phyloP scores from a whole-genome alignment of 1,284 basidiomycete species.

The Apiotrichum siamense region DNA sequence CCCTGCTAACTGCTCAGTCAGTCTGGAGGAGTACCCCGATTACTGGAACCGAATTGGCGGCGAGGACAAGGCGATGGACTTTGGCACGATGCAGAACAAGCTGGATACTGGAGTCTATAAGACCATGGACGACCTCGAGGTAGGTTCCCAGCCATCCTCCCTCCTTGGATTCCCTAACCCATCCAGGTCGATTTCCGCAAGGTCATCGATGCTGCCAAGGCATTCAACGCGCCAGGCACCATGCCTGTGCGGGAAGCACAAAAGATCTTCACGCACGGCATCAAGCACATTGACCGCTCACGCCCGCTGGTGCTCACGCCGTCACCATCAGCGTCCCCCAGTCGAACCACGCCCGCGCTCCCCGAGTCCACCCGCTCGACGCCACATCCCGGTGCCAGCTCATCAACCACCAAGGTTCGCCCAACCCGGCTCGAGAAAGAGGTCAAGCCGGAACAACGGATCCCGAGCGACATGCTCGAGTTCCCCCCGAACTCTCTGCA shows the following conservation, averaged over 20 bases:
- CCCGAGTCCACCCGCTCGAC: slow-evolving; percentile 13
- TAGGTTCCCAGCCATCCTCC: slow-evolving; percentile 9
- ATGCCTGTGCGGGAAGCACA: slow-evolving; percentile 37
- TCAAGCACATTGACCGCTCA: slow-evolving; percentile 42
- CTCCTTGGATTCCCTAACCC: neutral
- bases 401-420: neutral
- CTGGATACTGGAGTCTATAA: slow-evolving; percentile 37
- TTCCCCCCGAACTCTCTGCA: slow-evolving; percentile 38
- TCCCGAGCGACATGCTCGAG: slow-evolving; percentile 43
- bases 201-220: slow-evolving; percentile 38
- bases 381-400: neutral
- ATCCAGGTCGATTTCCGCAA: slow-evolving; percentile 35
- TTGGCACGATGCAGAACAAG: slow-evolving; percentile 46
- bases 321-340: slow-evolving; percentile 30
- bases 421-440: slow-evolving; percentile 1
- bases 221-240: slow-evolving; percentile 40
- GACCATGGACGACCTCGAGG: slow-evolving; percentile 39
- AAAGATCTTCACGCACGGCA: slow-evolving; percentile 33
- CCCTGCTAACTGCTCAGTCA: slow-evolving; percentile 20
- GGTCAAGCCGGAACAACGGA: slow-evolving; percentile 24
- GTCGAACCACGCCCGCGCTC: neutral
- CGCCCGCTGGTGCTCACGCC: slow-evolving; percentile 39
- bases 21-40: slow-evolving; percentile 39
- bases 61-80: slow-evolving; percentile 46
- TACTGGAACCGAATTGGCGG: slow-evolving; percentile 45